phyloP scores from a whole-genome alignment of 2,329 filamentous ascomycete species.

The Colletotrichum tropicale region DNA sequence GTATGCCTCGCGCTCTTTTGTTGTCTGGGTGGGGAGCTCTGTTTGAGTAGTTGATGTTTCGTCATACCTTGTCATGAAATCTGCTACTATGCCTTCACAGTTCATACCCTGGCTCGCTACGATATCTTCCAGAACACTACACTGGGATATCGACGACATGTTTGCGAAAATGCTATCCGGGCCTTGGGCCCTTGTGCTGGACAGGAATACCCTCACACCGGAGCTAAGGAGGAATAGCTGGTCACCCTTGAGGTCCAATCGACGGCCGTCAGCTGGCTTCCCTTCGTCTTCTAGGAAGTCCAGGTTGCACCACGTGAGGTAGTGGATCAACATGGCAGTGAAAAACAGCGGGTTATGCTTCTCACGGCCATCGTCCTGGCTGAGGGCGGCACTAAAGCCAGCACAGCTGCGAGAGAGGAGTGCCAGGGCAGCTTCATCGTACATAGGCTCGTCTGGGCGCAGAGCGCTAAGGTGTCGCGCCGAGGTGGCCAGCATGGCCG shows the following conservation, averaged over 20 bases:
- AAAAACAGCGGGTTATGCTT: constrained; percentile 21
- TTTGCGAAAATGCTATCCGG: constrained; percentile 22
- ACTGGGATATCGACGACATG: constrained; percentile 20
- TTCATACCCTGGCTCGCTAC: constrained; percentile 22
- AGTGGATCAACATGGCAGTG: constrained; percentile 31
- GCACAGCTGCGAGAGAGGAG: constrained; percentile 26
- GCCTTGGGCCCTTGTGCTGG: background rate
- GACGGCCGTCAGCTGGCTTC: background rate
- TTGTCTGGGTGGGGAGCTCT: too few species aligned
- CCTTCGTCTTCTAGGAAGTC: constrained; percentile 24
- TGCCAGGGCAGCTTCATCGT: constrained; percentile 23
- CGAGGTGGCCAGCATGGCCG: constrained; percentile 24
- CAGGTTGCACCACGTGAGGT: constrained; percentile 32
- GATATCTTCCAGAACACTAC: constrained; percentile 20
- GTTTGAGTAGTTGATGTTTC: background rate
- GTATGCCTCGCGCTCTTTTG: constrained; percentile 23
- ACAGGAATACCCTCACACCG: constrained; percentile 24
- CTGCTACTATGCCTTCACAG: constrained; percentile 13
- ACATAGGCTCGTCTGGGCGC: constrained; percentile 11
- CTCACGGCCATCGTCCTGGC: background rate
- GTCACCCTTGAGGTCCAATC: constrained; percentile 27
- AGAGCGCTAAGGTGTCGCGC: constrained; percentile 25
- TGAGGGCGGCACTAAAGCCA: constrained; percentile 27
- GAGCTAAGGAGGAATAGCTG: constrained; percentile 31
- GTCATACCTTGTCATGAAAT: constrained; percentile 27